Evolutionary conservation across 306 rosid species (phyloP), one percentile per base, ranked within the genome.

Genomic region (Trifolium dubium): DNA sequence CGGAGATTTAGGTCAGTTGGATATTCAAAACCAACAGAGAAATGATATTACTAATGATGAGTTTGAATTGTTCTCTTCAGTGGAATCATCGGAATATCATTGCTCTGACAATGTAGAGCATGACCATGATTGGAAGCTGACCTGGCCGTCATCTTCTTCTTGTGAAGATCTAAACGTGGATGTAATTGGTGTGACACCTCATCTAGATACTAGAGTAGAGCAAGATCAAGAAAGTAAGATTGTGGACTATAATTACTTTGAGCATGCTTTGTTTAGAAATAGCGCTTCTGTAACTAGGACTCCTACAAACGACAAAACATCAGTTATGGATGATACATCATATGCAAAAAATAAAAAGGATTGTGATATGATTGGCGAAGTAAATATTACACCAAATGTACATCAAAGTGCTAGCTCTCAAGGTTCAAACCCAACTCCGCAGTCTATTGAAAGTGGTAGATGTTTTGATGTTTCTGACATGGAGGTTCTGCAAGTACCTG

Each of bases 391-490:
- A 6, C 72, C 72, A 35, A 44, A 59, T 74, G 73, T 64, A 56
- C 73, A 64, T 64, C 73, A 63, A 75, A 80, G 80, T 80, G 82
- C 73, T 67, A 81, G 87, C 62, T 86, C 85, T 74, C 69, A 75
- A 12, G 79, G 87, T 73, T 83, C 87, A 78, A 74, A 75, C 44
- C 37, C 83, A 71, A 80, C 86, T 58, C 79, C 85, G 6, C n/a
- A 71, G 15, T 35, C 73, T 60, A 55, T 59, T 69, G 83, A 77
- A 80, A 69, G 4, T 53, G 46, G 43, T 12, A 75, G 59, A 37
- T 80, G 44, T 62, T 76, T 15, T 39, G 82, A 81, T 17, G 14
- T 55, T 41, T 29, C 71, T 68, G 72, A 85, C 5, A 29, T 40
- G 75, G 80, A 78, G 54, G 77, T 61, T 66, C 51, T 46, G 43